Evolutionary conservation across 345 rosid genomes (phyloP).

Genomic region (Salix koriyanagi): DNA sequence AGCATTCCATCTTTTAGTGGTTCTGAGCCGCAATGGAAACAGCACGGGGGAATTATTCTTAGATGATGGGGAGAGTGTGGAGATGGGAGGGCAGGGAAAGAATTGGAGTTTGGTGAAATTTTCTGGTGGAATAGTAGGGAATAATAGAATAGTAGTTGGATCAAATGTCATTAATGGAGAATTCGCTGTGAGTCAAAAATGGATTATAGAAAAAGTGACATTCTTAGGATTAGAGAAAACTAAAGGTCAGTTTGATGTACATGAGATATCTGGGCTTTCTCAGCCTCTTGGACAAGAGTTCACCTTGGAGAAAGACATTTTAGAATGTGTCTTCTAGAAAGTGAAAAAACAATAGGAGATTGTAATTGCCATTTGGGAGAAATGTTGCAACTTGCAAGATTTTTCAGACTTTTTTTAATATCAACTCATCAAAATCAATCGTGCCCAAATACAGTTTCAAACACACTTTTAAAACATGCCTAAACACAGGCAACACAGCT

Average conservation of each 20-base stretch:
- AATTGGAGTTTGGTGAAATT: slow-evolving; percentile 53
- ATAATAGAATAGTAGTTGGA: slow-evolving; percentile 18
- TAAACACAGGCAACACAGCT: too few species aligned
- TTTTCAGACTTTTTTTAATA: too few species aligned
- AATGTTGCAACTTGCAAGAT: neutral
- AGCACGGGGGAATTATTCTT: slow-evolving; percentile 51
- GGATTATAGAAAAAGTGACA: slow-evolving; percentile 48
- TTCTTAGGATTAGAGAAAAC: slow-evolving; percentile 44
- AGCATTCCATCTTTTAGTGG: slow-evolving; percentile 48
- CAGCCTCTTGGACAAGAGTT: slow-evolving; percentile 16
- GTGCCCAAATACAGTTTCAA: too few species aligned
- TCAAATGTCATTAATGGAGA: slow-evolving; percentile 49
- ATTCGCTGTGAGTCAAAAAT: slow-evolving; percentile 45
- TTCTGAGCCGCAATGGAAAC: slow-evolving; percentile 34
- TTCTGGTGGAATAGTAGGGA: slow-evolving; percentile 21
- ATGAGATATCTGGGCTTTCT: slow-evolving; percentile 14
- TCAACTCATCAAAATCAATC: neutral
- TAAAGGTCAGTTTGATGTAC: slow-evolving; percentile 16
- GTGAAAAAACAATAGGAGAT: neutral
- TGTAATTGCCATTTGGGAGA: neutral
- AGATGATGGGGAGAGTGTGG: slow-evolving; percentile 61
- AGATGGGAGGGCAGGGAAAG: slow-evolving; percentile 51
- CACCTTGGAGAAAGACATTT: slow-evolving; percentile 19
- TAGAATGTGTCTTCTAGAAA: neutral
- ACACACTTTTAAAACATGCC: too few species aligned